phyloP scores from a whole-genome alignment of 768 basidiomycete genomes.

The Tricholoma furcatifolium region DNA sequence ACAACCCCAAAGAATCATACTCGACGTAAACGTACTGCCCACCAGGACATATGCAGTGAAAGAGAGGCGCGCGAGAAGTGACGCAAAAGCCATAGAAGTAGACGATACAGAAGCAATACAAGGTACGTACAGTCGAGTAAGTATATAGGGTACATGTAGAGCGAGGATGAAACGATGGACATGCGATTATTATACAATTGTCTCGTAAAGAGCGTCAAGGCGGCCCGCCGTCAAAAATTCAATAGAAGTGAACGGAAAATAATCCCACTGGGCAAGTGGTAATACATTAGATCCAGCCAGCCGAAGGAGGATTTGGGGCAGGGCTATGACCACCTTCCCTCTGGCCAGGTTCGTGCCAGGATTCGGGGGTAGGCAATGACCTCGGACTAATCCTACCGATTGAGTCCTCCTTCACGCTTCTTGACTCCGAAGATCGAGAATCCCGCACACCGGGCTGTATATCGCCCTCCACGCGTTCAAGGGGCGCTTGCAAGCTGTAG shows the following conservation, averaged over 20 bases:
- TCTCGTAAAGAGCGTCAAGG: neutral
- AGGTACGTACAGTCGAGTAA: no score
- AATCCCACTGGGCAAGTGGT: no score
- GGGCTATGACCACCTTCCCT: slow-evolving; percentile 27
- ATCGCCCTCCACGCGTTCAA: slow-evolving; percentile 48
- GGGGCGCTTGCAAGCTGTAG: slow-evolving; percentile 58
- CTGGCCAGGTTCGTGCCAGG: slow-evolving; percentile 35
- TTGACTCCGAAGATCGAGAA: slow-evolving; percentile 20
- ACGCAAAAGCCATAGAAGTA: no score
- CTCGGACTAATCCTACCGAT: slow-evolving; percentile 20
- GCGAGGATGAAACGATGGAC: neutral
- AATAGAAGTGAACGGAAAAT: neutral
- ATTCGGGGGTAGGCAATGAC: slow-evolving; percentile 44
- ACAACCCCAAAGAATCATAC: no score
- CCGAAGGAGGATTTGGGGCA: slow-evolving; percentile 37
- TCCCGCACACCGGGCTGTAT: slow-evolving; percentile 17
- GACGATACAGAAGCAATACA: no score
- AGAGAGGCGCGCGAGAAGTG: no score
- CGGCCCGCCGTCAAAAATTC: neutral
- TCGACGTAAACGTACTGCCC: no score
- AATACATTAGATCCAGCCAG: slow-evolving; percentile 45
- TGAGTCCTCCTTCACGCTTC: slow-evolving; percentile 15
- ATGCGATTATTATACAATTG: neutral
- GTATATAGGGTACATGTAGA: no score
- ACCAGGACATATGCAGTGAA: no score